Percentiles rank a stretch among this genome's conserved stretches.
Conservation (phyloP, 306 rosid species). For the Quercus dentata region DNA sequence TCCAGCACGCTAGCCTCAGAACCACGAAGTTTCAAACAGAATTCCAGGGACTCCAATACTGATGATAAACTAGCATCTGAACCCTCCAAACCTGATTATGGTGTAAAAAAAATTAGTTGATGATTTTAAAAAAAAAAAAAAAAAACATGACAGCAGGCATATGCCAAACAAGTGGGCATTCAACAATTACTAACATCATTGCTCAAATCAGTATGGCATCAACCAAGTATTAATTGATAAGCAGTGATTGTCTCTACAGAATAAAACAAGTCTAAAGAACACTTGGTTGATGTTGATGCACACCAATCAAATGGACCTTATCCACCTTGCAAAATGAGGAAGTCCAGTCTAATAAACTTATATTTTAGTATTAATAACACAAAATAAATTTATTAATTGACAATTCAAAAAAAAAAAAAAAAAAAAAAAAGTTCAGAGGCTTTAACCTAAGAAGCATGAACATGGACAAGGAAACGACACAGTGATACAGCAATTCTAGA, state of each 20-base stretch:
- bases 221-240: no score
- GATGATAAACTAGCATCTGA: conserved; percentile 90
- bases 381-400: not conserved
- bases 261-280: no score
- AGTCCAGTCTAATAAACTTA: not conserved
- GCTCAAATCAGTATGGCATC: no score
- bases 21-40: conserved; percentile 92
- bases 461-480: no score
- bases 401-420: not conserved
- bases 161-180: not conserved
- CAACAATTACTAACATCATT: not conserved
- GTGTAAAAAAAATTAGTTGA: not conserved
- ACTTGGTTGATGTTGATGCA: no score
- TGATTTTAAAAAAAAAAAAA: not conserved
- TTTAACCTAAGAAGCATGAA: not conserved
- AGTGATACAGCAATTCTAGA: no score
- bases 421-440: not conserved
- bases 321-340: not conserved
- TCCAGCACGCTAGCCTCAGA: conserved; percentile 94
- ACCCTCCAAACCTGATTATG: conserved; percentile 72
- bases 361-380: not conserved
- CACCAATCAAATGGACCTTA: no score
- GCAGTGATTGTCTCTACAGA: no score
- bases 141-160: not conserved
- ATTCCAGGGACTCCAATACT: conserved; percentile 86